Evolutionary conservation across 2,329 filamentous ascomycete genomes (phyloP).

Genomic region (Sarocladiaceae sp.): DNA sequence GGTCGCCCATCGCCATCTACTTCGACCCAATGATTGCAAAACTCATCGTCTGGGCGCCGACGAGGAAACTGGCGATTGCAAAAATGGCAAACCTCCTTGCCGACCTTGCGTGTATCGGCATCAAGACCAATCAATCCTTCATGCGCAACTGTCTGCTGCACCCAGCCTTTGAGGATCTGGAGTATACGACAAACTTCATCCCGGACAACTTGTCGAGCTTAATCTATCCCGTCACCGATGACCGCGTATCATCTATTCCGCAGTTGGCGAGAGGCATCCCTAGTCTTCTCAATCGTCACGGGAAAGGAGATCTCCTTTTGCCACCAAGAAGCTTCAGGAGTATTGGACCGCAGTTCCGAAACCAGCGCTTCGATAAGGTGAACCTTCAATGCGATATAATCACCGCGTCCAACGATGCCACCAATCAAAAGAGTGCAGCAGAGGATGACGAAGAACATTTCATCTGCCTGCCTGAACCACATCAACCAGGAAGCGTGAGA

Average conservation of each 20-base stretch:
- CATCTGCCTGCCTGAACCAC: neutral
- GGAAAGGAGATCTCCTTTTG: neutral
- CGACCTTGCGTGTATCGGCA: slow-evolving; percentile 33
- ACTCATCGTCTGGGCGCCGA: slow-evolving; percentile 30
- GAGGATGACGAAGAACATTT: neutral
- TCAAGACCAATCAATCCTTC: slow-evolving; percentile 63
- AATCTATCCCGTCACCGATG: slow-evolving; percentile 30
- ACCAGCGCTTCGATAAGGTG: slow-evolving; percentile 7
- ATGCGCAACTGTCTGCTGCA: slow-evolving; percentile 60
- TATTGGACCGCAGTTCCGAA: slow-evolving; percentile 6
- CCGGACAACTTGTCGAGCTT: slow-evolving; percentile 56
- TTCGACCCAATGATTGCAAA: slow-evolving; percentile 43
- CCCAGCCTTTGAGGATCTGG: slow-evolving; percentile 42
- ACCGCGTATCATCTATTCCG: neutral
- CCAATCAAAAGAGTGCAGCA: neutral
- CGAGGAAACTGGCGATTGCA: slow-evolving; percentile 24
- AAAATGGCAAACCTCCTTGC: slow-evolving; percentile 27
- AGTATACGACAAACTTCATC: slow-evolving; percentile 59
- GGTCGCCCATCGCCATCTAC: slow-evolving; percentile 32
- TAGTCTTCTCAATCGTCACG: neutral
- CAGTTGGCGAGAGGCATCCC: neutral
- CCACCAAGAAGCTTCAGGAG: neutral
- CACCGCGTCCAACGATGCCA: neutral
- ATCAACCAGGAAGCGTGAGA: neutral
- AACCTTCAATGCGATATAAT: slow-evolving; percentile 7